A percentile compares a stretch with the other conserved stretches of the same genome.
Conservation (phyloP, 768 basidiomycete genomes). For the Suillus variegatus region DNA sequence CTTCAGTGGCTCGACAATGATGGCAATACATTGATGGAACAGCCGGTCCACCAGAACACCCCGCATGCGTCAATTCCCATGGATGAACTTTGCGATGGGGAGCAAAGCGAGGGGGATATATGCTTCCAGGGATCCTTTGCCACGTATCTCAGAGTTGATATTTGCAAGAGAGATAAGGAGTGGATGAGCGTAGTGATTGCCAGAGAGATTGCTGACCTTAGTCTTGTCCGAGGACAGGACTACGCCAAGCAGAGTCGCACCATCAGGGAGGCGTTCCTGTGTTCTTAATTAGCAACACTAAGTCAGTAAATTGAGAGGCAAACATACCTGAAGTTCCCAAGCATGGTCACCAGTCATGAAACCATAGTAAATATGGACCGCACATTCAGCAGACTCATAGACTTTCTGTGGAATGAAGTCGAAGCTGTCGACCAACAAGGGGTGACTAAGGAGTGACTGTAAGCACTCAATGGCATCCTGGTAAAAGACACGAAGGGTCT, state of each 20-base stretch:
- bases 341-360: slow-evolving; percentile 26
- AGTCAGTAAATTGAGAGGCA: neutral
- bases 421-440: slow-evolving; percentile 4
- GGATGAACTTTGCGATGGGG: slow-evolving; percentile 17
- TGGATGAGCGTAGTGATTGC: slow-evolving; percentile 11
- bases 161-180: slow-evolving; percentile 17
- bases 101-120: slow-evolving; percentile 12
- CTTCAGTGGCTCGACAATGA: slow-evolving; percentile 11
- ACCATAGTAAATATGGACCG: slow-evolving; percentile 16
- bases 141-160: slow-evolving; percentile 8
- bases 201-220: slow-evolving; percentile 11
- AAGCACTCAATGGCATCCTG: neutral
- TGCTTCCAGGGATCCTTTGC: slow-evolving; percentile 18
- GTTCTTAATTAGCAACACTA: neutral
- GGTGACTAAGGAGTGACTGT: neutral
- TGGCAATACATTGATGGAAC: too few species aligned
- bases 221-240: slow-evolving; percentile 37
- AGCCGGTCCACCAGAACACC: too few species aligned
- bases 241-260: slow-evolving; percentile 30
- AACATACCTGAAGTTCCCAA: slow-evolving; percentile 28
- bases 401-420: slow-evolving; percentile 16
- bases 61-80: too few species aligned
- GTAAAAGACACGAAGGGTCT: neutral
- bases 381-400: slow-evolving; percentile 14
- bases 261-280: slow-evolving; percentile 22